These are phyloP conservation scores for Carex arenaria DNA, from an alignment of 202 grass and related monocot genomes.

Conservation along the genomic window DNA sequence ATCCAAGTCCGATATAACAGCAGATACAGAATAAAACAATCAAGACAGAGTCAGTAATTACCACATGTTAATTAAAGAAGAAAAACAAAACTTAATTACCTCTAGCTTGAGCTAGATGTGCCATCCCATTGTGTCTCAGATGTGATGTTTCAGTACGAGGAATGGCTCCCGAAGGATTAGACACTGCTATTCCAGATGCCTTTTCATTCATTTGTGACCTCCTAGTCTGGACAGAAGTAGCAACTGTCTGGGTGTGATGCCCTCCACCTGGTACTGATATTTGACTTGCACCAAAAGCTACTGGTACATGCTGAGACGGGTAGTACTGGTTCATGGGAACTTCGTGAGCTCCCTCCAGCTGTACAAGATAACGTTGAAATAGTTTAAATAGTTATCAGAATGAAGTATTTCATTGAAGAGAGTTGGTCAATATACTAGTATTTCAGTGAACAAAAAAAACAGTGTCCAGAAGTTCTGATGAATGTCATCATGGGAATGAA, in stretches of 20 bases:
- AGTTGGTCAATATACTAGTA: background rate
- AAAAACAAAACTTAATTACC: constrained; percentile 34
- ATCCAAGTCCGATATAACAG: background rate
- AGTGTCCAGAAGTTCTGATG: background rate
- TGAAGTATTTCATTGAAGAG: background rate
- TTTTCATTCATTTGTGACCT: constrained; percentile 35
- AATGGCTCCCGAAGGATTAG: constrained; percentile 31
- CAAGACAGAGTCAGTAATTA: background rate
- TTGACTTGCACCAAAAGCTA: constrained; percentile 37
- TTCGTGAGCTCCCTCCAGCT: constrained; percentile 98
- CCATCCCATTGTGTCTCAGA: constrained; percentile 43
- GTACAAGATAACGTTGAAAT: constrained; percentile 24
- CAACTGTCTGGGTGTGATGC: constrained; percentile 22
- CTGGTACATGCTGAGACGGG: constrained; percentile 38
- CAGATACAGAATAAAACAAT: background rate
- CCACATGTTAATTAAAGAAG: background rate
- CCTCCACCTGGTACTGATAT: constrained; percentile 19
- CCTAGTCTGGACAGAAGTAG: constrained; percentile 34
- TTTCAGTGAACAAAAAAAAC: background rate
- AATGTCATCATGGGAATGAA: background rate
- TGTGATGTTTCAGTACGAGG: constrained; percentile 30
- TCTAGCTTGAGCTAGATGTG: constrained; percentile 40
- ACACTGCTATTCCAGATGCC: constrained; percentile 30
- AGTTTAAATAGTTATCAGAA: constrained; percentile 4
- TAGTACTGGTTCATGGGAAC: constrained; percentile 37